Conservation (phyloP, 2,329 filamentous ascomycete genomes). For the Ceratocystiopsis sp. region DNA sequence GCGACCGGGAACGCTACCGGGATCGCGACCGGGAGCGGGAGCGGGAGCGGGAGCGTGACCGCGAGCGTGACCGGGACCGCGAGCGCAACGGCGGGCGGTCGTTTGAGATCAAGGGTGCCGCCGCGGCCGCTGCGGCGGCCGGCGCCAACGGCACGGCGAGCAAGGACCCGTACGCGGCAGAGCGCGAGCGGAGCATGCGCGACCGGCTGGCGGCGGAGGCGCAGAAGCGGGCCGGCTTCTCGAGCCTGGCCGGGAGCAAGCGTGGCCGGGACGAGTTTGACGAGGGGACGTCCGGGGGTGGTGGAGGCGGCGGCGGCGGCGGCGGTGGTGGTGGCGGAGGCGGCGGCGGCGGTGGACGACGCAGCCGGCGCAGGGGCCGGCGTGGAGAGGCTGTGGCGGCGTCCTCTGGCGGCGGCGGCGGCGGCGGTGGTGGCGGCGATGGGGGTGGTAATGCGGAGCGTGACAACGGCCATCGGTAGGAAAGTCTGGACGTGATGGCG, state of each 20-base stretch:
- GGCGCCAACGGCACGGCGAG: slow-evolving; percentile 12
- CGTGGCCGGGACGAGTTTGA: slow-evolving; percentile 32
- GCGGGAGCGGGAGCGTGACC: slow-evolving; percentile 14
- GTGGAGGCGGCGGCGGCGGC: slow-evolving; percentile 31
- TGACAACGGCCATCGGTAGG: slow-evolving; percentile 19
- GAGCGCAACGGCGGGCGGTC: slow-evolving; percentile 13
- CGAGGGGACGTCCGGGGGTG: slow-evolving; percentile 18
- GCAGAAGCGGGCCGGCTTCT: slow-evolving; percentile 34
- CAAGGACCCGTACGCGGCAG: slow-evolving; percentile 46
- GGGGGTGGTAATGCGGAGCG: slow-evolving; percentile 36
- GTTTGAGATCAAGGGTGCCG: slow-evolving; percentile 22
- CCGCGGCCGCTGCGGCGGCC: not conserved
- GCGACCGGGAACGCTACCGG: slow-evolving; percentile 10
- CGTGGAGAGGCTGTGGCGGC: slow-evolving; percentile 29
- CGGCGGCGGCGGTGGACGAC: slow-evolving; percentile 9
- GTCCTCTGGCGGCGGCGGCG: slow-evolving; percentile 22
- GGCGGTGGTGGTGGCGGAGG: slow-evolving; percentile 8
- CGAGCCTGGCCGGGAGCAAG: slow-evolving; percentile 32
- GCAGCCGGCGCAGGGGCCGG: slow-evolving; percentile 29
- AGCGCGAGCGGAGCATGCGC: slow-evolving; percentile 49
- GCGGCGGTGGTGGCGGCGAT: slow-evolving; percentile 32
- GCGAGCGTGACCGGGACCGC: slow-evolving; percentile 15
- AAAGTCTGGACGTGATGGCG: not conserved
- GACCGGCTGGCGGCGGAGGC: slow-evolving; percentile 53
- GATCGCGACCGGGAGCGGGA: slow-evolving; percentile 9